Base-by-base conservation (phyloP, 1,139 yeast genomes). In the Blastobotrys proliferans region DNA sequence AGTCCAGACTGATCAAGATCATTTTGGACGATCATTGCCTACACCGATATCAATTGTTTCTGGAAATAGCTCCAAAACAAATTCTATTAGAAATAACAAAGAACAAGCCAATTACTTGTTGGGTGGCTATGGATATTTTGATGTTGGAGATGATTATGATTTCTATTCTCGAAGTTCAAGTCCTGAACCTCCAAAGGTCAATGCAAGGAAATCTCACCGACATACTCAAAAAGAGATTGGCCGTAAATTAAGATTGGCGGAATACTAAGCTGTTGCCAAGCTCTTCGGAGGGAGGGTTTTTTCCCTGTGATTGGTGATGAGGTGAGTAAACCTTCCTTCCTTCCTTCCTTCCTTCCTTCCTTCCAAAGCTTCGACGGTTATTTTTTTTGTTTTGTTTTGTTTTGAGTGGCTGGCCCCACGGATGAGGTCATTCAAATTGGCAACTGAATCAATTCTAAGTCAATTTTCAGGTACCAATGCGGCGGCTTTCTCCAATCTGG, bases 91-190 rank as follows among this genome's bases (percentile, higher is more conserved):
- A 11, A 6, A 26, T 16, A 6, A 11, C 29, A 35, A 35, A 21
- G 37, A 21, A 5, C 68, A 60, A 44, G 61, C 57, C 41, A 65
- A 66, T 25, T 80, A 78, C 47, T 71, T 84, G 56, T 70, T 84
- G 44, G 92, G 94, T 45, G 94, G 94, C 1, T 84, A 84, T 57
- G 87, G 87, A 6, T 81, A 81, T 62, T 81, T 81, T 54, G 88
- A 81, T 59, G 73, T 81, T 67, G 85, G 84, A 42, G 80, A 80
- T 38, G 80, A 80, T 40, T 52, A 61, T 49, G 74, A 68, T 39
- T 79, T 81, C 51, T 35, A 24, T 25, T 13, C 19, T 11, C 38
- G 25, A 35, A 79, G 82, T 55, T 78, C 86, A 3, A 70, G 87
- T 52, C 84, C 85, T 3, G 76, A 74, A 32, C 71, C 81, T n/a